Evolutionary conservation across 73 alveolate genomes (phyloP).

Genomic region (Uronychia binucleata): DNA sequence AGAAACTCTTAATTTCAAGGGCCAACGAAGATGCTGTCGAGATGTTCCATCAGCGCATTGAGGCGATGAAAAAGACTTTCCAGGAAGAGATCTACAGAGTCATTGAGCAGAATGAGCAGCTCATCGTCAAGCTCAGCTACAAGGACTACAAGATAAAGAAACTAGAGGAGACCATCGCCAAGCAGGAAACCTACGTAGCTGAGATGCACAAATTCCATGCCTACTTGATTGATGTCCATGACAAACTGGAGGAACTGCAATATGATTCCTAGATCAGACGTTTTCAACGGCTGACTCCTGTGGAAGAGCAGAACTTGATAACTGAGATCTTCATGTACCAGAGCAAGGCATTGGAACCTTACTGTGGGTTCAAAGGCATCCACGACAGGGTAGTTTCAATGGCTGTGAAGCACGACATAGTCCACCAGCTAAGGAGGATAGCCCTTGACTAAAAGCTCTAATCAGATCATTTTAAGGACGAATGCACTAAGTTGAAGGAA

Average conservation of each 20-base stretch:
- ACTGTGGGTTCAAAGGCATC: not conserved
- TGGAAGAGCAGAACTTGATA: not conserved
- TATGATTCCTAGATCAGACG: not conserved
- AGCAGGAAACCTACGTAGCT: not conserved
- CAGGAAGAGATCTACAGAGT: not conserved
- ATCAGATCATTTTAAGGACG: not conserved
- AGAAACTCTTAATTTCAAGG: not conserved
- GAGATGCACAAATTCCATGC: not conserved
- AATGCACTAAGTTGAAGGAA: not conserved
- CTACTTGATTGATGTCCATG: not conserved
- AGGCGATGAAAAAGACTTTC: not conserved
- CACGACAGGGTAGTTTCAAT: not conserved
- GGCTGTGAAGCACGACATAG: not conserved
- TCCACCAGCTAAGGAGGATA: not conserved
- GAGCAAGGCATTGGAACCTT: not conserved
- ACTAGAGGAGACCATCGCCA: not conserved
- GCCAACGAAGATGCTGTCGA: not conserved
- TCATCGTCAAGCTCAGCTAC: not conserved
- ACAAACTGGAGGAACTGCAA: not conserved
- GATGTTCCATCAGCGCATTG: not conserved
- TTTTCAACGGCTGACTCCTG: not conserved
- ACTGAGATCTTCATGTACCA: not conserved
- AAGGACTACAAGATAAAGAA: not conserved
- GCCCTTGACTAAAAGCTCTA: not conserved
- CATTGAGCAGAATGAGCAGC: conserved; percentile 1